Percentiles rank a stretch among this genome's conserved stretches.
phyloP scores from a whole-genome alignment of 2,329 filamentous ascomycete genomes.

The Hypoxylon sp. region DNA sequence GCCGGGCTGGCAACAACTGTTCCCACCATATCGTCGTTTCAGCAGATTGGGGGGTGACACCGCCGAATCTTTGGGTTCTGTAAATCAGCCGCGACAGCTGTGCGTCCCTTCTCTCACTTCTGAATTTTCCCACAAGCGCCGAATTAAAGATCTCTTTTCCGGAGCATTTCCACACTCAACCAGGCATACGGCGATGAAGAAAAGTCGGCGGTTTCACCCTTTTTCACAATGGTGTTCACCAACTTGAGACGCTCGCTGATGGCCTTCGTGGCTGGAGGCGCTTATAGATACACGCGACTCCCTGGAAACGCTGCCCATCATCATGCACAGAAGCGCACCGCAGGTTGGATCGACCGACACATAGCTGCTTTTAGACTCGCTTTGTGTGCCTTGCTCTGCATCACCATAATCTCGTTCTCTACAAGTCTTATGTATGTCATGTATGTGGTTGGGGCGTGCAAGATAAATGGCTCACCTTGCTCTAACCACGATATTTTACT shows the following conservation, averaged over 20 bases:
- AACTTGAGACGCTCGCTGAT: constrained; percentile 43
- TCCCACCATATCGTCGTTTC: constrained; percentile 7
- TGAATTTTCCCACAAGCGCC: constrained; percentile 2
- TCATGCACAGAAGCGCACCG: constrained; percentile 35
- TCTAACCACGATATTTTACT: constrained; percentile 30
- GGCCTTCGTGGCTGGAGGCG: constrained; percentile 36
- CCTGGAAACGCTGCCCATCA: constrained; percentile 41
- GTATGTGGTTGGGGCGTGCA: constrained; percentile 5
- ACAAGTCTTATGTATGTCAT: constrained; percentile 48
- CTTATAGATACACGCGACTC: constrained; percentile 48
- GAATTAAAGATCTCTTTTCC: constrained; percentile 1
- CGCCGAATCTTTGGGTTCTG: constrained; percentile 3
- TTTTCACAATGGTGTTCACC: constrained; percentile 48
- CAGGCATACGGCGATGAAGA: constrained; percentile 37
- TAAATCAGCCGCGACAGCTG: neutral
- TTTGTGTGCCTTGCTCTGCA: constrained; percentile 42
- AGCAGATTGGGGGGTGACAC: constrained; percentile 15
- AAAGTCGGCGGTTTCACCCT: constrained; percentile 29
- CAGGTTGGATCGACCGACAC: constrained; percentile 44
- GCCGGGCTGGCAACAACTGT: constrained; percentile 22
- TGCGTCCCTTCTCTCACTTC: neutral
- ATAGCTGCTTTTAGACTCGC: constrained; percentile 43
- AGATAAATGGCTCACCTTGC: constrained; percentile 34
- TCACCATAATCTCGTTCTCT: constrained; percentile 44
- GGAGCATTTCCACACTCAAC: neutral